phyloP scores from a whole-genome alignment of 1,284 basidiomycete genomes.

The Microbotryomycetes sp. region DNA sequence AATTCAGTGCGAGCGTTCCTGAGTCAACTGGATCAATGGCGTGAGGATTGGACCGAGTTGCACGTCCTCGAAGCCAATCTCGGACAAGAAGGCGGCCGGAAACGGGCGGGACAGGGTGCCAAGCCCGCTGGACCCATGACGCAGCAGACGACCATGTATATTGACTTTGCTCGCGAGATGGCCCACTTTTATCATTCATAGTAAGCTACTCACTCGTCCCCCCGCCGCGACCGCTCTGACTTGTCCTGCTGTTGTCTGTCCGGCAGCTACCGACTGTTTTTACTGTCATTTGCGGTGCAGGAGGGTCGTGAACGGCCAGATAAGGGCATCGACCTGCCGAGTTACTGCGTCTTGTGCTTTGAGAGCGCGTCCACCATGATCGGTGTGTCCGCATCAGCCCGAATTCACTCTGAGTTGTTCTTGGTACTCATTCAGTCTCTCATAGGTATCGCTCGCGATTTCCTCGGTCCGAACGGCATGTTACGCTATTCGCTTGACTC shows the following conservation, averaged over 20 bases:
- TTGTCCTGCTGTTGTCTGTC: constrained; percentile 25
- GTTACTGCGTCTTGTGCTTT: constrained; percentile 35
- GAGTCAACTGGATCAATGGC: constrained; percentile 30
- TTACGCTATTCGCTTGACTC: constrained; percentile 39
- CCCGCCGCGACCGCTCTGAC: background rate
- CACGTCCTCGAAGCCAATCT: background rate
- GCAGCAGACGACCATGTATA: background rate
- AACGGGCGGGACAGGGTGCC: background rate
- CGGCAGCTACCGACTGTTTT: constrained; percentile 29
- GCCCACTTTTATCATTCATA: constrained; percentile 26
- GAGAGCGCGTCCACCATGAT: constrained; percentile 31
- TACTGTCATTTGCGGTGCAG: constrained; percentile 43
- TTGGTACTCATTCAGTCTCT: too few species aligned
- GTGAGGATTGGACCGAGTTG: constrained; percentile 26
- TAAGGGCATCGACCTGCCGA: constrained; percentile 32
- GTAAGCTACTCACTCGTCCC: background rate
- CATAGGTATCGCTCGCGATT: constrained; percentile 38
- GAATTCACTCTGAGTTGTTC: background rate
- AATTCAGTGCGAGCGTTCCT: constrained; percentile 24
- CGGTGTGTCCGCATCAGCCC: background rate
- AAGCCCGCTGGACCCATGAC: background rate
- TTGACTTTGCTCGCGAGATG: background rate
- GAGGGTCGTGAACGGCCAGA: constrained; percentile 40
- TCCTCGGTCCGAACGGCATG: constrained; percentile 37
- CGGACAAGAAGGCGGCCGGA: background rate